Evolutionary conservation across 305 asterid species (phyloP).

Genomic region (Solanum hybrid): DNA sequence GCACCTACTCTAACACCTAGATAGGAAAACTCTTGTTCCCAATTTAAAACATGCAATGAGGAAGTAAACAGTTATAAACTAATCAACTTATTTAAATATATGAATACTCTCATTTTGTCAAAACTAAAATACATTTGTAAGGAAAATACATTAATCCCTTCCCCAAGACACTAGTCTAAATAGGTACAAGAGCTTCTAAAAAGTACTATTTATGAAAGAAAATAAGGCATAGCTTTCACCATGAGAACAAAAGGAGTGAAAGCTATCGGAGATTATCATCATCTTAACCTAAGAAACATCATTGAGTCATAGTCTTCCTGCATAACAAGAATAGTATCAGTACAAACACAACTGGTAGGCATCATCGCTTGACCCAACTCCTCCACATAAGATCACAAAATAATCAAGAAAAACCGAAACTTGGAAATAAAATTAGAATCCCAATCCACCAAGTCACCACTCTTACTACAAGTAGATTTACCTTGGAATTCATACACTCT

Average conservation of each 20-base stretch:
- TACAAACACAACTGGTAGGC: background rate
- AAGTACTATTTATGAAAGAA: background rate
- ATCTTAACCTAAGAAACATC: background rate
- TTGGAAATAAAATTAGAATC: background rate
- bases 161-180: background rate
- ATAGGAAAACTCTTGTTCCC: background rate
- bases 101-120: background rate
- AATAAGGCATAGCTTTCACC: background rate
- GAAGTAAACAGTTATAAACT: background rate
- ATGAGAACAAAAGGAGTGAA: background rate
- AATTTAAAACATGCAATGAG: background rate
- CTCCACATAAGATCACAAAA: background rate
- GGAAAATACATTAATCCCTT: background rate
- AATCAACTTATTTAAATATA: background rate
- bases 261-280: background rate
- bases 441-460: background rate
- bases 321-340: background rate
- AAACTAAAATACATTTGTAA: background rate
- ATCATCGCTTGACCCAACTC: background rate
- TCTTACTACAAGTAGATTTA: background rate
- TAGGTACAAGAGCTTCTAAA: background rate
- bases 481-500: background rate
- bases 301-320: background rate
- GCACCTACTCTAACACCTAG: background rate
- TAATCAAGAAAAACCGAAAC: background rate